Evolutionary conservation across 78 protist genomes (phyloP).

Genomic region (Cavenderia fasciculata): DNA sequence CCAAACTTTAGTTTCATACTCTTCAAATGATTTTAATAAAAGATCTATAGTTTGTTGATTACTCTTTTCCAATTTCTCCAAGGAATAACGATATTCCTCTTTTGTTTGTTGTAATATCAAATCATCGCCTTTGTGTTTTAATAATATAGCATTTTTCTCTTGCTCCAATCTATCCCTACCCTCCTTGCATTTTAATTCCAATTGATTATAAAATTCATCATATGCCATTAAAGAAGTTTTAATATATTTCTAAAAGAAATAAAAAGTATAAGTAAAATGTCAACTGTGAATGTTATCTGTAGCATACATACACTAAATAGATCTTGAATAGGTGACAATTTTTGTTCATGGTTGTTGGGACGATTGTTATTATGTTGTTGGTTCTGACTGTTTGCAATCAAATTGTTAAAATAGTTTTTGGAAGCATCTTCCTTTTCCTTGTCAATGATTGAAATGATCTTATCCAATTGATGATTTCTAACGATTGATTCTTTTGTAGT

Average conservation of each 20-base stretch:
- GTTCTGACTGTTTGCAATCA: background rate
- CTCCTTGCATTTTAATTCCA: conserved; percentile 11
- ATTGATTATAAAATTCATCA: conserved; percentile 38
- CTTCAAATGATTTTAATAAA: conserved; percentile 34
- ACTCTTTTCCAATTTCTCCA: background rate
- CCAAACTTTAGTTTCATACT: background rate
- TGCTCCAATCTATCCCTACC: background rate
- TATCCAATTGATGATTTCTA: conserved; percentile 64
- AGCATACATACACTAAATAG: conserved; percentile 38
- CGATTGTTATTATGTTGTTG: background rate
- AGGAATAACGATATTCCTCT: conserved; percentile 14
- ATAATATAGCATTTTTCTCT: background rate
- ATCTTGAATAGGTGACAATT: conserved; percentile 34
- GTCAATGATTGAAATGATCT: conserved; percentile 36
- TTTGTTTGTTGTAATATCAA: conserved; percentile 10
- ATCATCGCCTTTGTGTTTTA: background rate
- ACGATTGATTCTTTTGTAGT: conserved; percentile 30
- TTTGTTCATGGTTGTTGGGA: background rate
- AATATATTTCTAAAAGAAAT: conserved; percentile 27
- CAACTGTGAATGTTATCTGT: background rate
- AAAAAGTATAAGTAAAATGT: background rate
- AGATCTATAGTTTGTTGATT: conserved; percentile 20
- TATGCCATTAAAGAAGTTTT: conserved; percentile 41
- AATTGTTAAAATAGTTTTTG: conserved; percentile 17
- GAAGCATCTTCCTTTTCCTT: conserved; percentile 44